Evolutionary conservation across 768 basidiomycete species (phyloP).

Genomic region (Mrakia hoshinonis): DNA sequence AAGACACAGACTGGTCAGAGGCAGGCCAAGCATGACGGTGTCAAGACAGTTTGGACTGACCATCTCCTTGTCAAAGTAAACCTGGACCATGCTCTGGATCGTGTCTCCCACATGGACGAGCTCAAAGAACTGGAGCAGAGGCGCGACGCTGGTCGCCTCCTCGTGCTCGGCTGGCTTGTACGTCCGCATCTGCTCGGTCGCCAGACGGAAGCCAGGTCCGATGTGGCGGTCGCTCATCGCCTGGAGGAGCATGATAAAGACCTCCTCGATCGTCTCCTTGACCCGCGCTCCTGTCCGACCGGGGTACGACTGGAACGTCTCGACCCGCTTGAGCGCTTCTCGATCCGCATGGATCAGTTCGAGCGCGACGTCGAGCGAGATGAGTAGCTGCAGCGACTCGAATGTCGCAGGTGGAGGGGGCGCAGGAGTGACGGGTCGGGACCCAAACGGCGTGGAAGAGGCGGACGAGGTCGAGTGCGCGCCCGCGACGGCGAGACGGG

Average conservation of each 20-base stretch:
- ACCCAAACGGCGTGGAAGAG: constrained; percentile 22
- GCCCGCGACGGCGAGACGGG: constrained; percentile 30
- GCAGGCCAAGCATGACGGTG: neutral
- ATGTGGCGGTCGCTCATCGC: constrained; percentile 72
- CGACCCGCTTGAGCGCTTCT: constrained; percentile 81
- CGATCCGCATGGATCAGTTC: constrained; percentile 89
- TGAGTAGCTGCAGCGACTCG: constrained; percentile 68
- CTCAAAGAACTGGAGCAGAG: constrained; percentile 92
- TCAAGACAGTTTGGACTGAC: constrained; percentile 44
- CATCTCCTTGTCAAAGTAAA: constrained; percentile 95
- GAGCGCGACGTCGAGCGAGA: constrained; percentile 83
- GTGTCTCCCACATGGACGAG: constrained; percentile 94
- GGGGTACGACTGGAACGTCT: constrained; percentile 80
- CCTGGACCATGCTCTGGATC: constrained; percentile 94
- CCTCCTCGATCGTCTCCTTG: constrained; percentile 84
- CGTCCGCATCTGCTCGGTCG: constrained; percentile 76
- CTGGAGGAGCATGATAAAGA: constrained; percentile 75
- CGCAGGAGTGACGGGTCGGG: constrained; percentile 1
- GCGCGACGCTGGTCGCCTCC: constrained; percentile 74
- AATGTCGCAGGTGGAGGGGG: constrained; percentile 33
- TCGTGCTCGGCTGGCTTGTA: constrained; percentile 84
- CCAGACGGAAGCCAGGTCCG: constrained; percentile 68
- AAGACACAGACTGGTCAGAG: neutral
- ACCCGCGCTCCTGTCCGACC: constrained; percentile 80
- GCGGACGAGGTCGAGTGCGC: constrained; percentile 27